Conservation (phyloP, 208 protist species). For the Endotrypanum monterogeii region DNA sequence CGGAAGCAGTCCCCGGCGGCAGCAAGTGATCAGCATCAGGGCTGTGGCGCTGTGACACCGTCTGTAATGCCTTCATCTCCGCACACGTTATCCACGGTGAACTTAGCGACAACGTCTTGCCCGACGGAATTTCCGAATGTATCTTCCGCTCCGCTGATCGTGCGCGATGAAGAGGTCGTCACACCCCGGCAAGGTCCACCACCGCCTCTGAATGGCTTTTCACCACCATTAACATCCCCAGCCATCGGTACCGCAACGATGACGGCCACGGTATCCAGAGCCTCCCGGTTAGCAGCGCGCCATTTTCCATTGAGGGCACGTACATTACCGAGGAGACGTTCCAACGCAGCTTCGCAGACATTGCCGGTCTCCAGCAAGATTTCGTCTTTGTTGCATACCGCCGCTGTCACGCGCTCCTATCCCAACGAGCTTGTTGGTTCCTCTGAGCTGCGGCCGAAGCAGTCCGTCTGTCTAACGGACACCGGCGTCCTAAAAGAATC, state of each 20-base stretch:
- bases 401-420: not conserved
- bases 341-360: conserved; percentile 6
- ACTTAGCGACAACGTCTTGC: not conserved
- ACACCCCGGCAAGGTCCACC: not conserved
- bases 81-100: not conserved
- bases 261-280: not conserved
- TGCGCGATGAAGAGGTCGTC: not conserved
- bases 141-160: not conserved
- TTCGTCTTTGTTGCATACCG: not conserved
- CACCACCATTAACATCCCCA: not conserved
- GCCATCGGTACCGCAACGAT: not conserved
- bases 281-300: not conserved
- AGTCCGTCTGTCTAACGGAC: conserved; percentile 2
- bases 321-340: not conserved
- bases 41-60: not conserved
- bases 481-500: conserved; percentile 4
- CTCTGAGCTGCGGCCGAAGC: conserved; percentile 6
- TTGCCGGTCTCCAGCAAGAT: not conserved
- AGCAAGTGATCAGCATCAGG: not conserved
- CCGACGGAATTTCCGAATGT: not conserved
- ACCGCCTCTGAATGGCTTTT: conserved; percentile 22
- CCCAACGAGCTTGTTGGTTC: not conserved
- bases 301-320: not conserved
- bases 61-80: not conserved
- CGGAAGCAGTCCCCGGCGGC: not conserved